A percentile compares a stretch with the other conserved stretches of the same genome.
phyloP scores from a whole-genome alignment of 2,329 filamentous ascomycete species.

The Pseudogymnoascus sp. region DNA sequence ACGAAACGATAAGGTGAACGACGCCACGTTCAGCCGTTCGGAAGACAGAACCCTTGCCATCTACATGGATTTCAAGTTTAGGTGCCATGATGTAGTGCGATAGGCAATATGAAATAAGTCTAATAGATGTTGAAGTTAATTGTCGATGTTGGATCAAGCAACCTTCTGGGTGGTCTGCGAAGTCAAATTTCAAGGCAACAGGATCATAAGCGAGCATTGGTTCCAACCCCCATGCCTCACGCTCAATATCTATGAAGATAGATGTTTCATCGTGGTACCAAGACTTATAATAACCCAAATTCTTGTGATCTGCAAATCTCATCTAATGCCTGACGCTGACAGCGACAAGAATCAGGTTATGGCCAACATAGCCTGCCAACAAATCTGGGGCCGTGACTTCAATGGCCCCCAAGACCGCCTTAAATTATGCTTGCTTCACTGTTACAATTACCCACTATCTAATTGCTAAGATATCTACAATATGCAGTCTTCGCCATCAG shows the following conservation, averaged over 20 bases:
- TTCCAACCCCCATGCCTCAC: neutral
- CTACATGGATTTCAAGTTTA: slow-evolving; percentile 17
- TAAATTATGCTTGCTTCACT: neutral
- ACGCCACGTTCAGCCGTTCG: slow-evolving; percentile 18
- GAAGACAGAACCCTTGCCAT: slow-evolving; percentile 16
- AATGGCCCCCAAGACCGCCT: slow-evolving; percentile 12
- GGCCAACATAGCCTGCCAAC: slow-evolving; percentile 13
- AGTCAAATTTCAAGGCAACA: neutral
- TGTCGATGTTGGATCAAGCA: neutral
- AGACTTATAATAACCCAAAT: slow-evolving; percentile 6
- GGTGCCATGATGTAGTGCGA: slow-evolving; percentile 10
- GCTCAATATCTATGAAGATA: neutral
- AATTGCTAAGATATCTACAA: neutral
- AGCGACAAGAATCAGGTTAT: slow-evolving; percentile 12
- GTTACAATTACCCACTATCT: neutral
- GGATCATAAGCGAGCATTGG: neutral
- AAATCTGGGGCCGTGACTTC: slow-evolving; percentile 13
- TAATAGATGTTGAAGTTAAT: neutral
- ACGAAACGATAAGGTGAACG: slow-evolving; percentile 13
- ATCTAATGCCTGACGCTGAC: slow-evolving; percentile 12
- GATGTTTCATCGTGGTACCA: neutral
- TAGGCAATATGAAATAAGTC: neutral
- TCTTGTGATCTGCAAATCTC: slow-evolving; percentile 9
- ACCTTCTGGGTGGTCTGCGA: neutral
- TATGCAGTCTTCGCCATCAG: neutral